These are phyloP conservation scores for Xylaria polymorpha DNA, from an alignment of 2,329 filamentous ascomycete species.

Conservation along the genomic window DNA sequence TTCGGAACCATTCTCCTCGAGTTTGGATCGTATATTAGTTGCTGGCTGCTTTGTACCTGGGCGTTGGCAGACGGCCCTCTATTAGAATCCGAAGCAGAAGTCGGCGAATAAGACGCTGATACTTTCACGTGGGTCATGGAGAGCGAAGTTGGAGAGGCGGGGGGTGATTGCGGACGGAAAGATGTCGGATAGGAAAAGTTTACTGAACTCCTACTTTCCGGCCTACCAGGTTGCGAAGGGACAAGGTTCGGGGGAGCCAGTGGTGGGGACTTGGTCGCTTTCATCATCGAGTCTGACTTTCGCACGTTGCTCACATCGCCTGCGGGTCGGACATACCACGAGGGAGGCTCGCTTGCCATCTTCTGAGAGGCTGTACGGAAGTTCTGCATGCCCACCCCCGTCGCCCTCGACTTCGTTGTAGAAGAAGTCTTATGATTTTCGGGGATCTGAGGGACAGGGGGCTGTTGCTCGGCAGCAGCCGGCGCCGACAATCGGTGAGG, in stretches of 20 bases:
- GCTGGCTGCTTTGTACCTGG: conserved; percentile 37
- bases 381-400: conserved; percentile 58
- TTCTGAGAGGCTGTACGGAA: conserved; percentile 67
- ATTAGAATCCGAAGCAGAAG: conserved; percentile 40
- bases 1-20: conserved; percentile 71
- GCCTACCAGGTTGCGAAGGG: conserved; percentile 54
- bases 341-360: conserved; percentile 55
- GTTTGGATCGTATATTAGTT: conserved; percentile 72
- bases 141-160: conserved; percentile 47
- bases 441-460: conserved; percentile 82
- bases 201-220: conserved; percentile 62
- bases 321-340: conserved; percentile 63
- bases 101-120: conserved; percentile 36
- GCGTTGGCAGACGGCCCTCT: conserved; percentile 41
- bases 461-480: conserved; percentile 61
- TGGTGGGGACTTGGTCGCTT: conserved; percentile 51
- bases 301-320: conserved; percentile 60
- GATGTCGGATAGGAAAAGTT: conserved; percentile 70
- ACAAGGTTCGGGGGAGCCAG: conserved; percentile 41
- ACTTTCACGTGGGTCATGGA: conserved; percentile 38
- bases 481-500: conserved; percentile 60
- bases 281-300: conserved; percentile 58
- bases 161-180: conserved; percentile 56
- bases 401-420: conserved; percentile 55
- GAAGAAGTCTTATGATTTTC: conserved; percentile 49